phyloP scores from a whole-genome alignment of 2,329 filamentous ascomycete genomes.

The Talaromyces sp. region DNA sequence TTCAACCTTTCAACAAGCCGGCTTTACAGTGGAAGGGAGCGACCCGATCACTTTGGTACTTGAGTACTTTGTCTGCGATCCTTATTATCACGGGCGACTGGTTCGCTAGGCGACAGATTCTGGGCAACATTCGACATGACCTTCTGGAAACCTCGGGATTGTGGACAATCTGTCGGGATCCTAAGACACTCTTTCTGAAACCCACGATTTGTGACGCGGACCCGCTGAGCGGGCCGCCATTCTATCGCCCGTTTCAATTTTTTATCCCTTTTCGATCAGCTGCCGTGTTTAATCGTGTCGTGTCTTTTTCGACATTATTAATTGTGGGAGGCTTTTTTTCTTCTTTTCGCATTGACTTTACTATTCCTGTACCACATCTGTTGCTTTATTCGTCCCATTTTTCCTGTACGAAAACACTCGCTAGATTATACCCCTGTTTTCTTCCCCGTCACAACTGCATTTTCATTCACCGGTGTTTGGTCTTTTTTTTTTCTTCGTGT shows the following conservation, averaged over 20 bases:
- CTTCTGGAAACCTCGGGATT: neutral
- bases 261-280: neutral
- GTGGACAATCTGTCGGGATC: neutral
- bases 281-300: neutral
- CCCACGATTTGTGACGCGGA: slow-evolving; percentile 6
- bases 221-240: slow-evolving; percentile 11
- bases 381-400: neutral
- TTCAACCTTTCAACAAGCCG: neutral
- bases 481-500: neutral
- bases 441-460: neutral
- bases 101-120: slow-evolving; percentile 1
- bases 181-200: slow-evolving; percentile 14
- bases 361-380: neutral
- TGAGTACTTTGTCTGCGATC: neutral
- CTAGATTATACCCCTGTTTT: slow-evolving; percentile 13
- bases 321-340: neutral
- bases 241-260: slow-evolving; percentile 4
- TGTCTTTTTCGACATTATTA: neutral
- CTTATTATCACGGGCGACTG: slow-evolving; percentile 5
- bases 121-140: neutral
- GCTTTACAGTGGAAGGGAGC: slow-evolving; percentile 1
- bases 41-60: neutral
- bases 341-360: neutral
- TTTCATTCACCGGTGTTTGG: slow-evolving; percentile 3
- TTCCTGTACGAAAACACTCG: slow-evolving; percentile 8